Conservation (phyloP, 345 rosid genomes). For the Hibiscus tridactylites region DNA sequence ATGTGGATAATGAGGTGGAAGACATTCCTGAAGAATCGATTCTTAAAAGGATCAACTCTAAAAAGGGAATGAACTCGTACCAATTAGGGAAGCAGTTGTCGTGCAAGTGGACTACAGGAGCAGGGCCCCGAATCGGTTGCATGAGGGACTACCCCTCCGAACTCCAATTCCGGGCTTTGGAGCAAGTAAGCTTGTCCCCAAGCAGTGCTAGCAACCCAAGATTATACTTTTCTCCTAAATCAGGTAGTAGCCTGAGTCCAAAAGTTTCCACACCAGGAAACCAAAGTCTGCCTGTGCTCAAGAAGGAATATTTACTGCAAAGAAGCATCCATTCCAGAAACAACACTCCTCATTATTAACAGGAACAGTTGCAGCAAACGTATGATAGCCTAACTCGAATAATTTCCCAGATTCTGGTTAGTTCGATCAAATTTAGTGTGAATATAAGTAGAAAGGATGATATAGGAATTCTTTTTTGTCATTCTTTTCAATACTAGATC, state of each 20-base stretch:
- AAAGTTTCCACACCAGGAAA: constrained; percentile 4
- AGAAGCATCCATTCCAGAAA: background rate
- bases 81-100: constrained; percentile 81
- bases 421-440: constrained; percentile 32
- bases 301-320: background rate
- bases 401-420: background rate
- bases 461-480: constrained; percentile 35
- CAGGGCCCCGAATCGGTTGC: constrained; percentile 89
- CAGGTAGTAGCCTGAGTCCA: constrained; percentile 12
- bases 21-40: constrained; percentile 38
- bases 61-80: constrained; percentile 30
- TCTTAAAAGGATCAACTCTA: constrained; percentile 14
- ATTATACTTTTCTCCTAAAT: constrained; percentile 19
- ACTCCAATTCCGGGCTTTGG: constrained; percentile 77
- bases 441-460: constrained; percentile 21
- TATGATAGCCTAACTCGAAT: constrained; percentile 4
- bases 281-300: constrained; percentile 2
- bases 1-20: constrained; percentile 27
- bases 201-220: constrained; percentile 22
- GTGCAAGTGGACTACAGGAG: constrained; percentile 93
- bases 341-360: background rate
- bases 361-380: constrained; percentile 20
- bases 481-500: constrained; percentile 20
- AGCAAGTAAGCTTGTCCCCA: constrained; percentile 81
- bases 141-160: constrained; percentile 78